A percentile compares a stretch with the other conserved stretches of the same genome.
Evolutionary conservation across 768 basidiomycete species (phyloP).

Genomic region (Leucosporidium scottii): DNA sequence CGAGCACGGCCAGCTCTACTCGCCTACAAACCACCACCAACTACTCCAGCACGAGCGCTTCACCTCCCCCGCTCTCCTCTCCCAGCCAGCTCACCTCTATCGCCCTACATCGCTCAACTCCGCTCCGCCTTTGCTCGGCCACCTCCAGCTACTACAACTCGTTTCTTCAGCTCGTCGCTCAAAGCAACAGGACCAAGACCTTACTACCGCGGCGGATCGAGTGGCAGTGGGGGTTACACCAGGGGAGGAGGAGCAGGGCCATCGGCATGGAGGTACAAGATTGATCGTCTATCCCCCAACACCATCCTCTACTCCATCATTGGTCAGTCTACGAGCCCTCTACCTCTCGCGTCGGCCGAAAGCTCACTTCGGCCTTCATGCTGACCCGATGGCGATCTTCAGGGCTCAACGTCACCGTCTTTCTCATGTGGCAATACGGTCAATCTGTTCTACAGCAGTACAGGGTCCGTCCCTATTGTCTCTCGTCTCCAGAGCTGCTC

Average conservation of each 20-base stretch:
- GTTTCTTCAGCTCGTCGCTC: neutral
- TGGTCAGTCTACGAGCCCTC: neutral
- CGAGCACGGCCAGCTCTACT: no score
- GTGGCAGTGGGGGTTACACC: no score
- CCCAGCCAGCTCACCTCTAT: neutral
- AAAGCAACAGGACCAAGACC: neutral
- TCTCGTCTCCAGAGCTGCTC: no score
- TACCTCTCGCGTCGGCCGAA: no score
- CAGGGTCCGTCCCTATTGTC: conserved; percentile 13
- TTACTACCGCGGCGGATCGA: neutral
- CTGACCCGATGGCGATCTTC: no score
- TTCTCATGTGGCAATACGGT: conserved; percentile 18
- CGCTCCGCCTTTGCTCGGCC: neutral
- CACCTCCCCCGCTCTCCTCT: neutral
- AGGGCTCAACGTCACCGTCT: conserved; percentile 18
- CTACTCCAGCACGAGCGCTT: no score
- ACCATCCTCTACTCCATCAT: neutral
- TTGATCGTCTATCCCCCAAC: neutral
- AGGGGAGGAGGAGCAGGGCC: no score
- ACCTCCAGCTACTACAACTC: neutral
- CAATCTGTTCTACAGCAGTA: conserved; percentile 9
- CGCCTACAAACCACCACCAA: no score
- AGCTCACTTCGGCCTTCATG: no score
- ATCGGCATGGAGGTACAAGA: neutral
- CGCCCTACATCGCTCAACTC: neutral